These are phyloP conservation scores for Sporobolomyces roseus DNA, from an alignment of 768 basidiomycete genomes.

Conservation along the genomic window DNA sequence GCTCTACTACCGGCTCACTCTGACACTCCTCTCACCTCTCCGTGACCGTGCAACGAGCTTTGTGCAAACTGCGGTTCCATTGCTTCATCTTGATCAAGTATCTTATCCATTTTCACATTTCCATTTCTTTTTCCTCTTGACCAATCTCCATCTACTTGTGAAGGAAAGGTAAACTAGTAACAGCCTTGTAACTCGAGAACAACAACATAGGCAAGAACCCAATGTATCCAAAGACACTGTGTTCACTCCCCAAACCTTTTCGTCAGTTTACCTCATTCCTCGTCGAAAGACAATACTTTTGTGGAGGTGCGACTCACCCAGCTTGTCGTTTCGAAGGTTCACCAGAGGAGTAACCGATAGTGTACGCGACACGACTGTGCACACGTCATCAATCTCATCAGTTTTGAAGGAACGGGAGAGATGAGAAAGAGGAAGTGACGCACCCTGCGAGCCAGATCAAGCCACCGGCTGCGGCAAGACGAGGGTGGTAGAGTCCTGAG, in stretches of 20 bases:
- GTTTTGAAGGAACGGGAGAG: no score
- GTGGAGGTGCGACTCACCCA: conserved; percentile 6
- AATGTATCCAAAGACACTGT: conserved; percentile 26
- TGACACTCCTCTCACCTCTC: no score
- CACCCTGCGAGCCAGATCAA: conserved; percentile 15
- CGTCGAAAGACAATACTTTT: no score
- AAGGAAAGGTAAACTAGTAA: conserved; percentile 18
- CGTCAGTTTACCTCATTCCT: no score
- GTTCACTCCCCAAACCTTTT: neutral
- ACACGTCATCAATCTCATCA: no score
- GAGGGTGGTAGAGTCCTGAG: conserved; percentile 28
- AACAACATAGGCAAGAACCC: conserved; percentile 22
- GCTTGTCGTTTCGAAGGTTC: conserved; percentile 22
- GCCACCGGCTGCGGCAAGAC: conserved; percentile 21
- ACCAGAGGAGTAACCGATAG: conserved; percentile 25
- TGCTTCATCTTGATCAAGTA: no score
- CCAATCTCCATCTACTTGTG: no score
- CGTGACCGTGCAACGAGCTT: no score
- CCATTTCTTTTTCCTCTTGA: neutral
- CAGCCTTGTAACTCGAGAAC: conserved; percentile 27
- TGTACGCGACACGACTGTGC: conserved; percentile 27
- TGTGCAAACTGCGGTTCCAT: no score
- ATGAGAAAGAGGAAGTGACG: no score
- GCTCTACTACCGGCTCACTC: no score
- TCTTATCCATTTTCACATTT: neutral